phyloP scores from a whole-genome alignment of 2,329 filamentous ascomycete genomes.

The Ascochyta viciae-villosae region DNA sequence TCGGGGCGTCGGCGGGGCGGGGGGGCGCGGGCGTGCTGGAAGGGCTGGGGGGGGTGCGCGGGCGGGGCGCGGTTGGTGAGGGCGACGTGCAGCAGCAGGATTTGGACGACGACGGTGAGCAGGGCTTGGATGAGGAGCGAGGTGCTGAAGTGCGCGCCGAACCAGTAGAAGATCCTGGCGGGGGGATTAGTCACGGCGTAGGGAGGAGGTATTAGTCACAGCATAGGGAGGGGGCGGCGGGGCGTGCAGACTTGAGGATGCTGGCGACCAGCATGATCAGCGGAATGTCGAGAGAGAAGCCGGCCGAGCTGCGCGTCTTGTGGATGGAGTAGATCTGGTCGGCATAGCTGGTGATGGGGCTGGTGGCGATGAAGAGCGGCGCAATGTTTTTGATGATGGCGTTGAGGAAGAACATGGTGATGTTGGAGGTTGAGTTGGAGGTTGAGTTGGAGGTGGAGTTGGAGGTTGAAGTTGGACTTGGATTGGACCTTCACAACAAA shows the following conservation, averaged over 20 bases:
- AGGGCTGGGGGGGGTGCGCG: slow-evolving; percentile 61
- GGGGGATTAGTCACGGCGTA: not conserved
- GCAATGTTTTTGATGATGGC: slow-evolving; percentile 46
- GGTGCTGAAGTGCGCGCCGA: slow-evolving; percentile 66
- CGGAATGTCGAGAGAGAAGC: slow-evolving; percentile 71
- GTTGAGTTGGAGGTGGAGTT: too few species aligned
- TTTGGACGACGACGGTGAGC: slow-evolving; percentile 66
- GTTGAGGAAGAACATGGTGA: slow-evolving; percentile 47
- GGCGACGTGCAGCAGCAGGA: slow-evolving; percentile 66
- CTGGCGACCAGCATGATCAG: slow-evolving; percentile 72
- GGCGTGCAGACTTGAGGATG: slow-evolving; percentile 63
- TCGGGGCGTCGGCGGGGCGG: slow-evolving; percentile 60
- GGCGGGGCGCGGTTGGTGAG: slow-evolving; percentile 61
- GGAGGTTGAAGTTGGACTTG: too few species aligned
- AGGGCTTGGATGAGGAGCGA: slow-evolving; percentile 66
- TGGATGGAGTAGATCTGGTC: slow-evolving; percentile 72
- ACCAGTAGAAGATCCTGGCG: slow-evolving; percentile 68
- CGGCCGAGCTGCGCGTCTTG: slow-evolving; percentile 64
- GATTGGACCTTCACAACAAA: not conserved
- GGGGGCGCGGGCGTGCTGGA: slow-evolving; percentile 59
- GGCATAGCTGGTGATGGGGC: slow-evolving; percentile 69
- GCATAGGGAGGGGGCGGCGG: not conserved
- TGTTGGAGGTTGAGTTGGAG: too few species aligned
- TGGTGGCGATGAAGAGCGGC: slow-evolving; percentile 59
- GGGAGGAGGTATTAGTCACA: not conserved